A percentile compares a stretch with the other conserved stretches of the same genome.
These are phyloP conservation scores for Fusarium sp. DNA, from an alignment of 2,329 filamentous ascomycete genomes.

Conservation along the genomic window DNA sequence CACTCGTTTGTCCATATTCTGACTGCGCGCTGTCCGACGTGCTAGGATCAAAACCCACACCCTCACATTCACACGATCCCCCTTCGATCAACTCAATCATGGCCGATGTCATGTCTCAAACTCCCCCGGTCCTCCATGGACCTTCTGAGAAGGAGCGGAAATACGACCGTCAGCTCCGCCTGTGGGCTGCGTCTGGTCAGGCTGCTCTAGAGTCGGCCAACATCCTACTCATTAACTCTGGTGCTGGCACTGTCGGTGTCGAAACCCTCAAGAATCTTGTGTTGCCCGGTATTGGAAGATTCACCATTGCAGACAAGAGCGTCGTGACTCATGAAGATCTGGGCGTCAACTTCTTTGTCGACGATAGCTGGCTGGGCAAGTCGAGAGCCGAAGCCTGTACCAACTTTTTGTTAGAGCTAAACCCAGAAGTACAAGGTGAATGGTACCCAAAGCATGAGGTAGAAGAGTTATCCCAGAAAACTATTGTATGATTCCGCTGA, in stretches of 20 bases:
- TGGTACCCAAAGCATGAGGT: slow-evolving; percentile 66
- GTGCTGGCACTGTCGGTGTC: slow-evolving; percentile 85
- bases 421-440: slow-evolving; percentile 87
- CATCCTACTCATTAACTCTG: slow-evolving; percentile 89
- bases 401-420: slow-evolving; percentile 84
- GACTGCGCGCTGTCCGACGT: not conserved
- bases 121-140: slow-evolving; percentile 55
- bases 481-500: slow-evolving; percentile 5
- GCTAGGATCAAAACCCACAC: not conserved
- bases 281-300: slow-evolving; percentile 88
- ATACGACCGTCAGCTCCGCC: slow-evolving; percentile 93
- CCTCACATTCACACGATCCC: not conserved
- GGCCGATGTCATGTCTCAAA: slow-evolving; percentile 48
- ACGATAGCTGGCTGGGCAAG: slow-evolving; percentile 79
- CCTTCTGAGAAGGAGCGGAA: slow-evolving; percentile 75
- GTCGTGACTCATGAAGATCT: slow-evolving; percentile 84
- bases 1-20: slow-evolving; percentile 22
- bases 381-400: slow-evolving; percentile 82
- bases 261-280: slow-evolving; percentile 98
- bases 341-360: slow-evolving; percentile 96
- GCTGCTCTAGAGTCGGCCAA: slow-evolving; percentile 89
- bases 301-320: slow-evolving; percentile 87
- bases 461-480: not conserved
- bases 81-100: slow-evolving; percentile 34
- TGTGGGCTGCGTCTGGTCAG: slow-evolving; percentile 95